phyloP scores from a whole-genome alignment of 2,329 filamentous ascomycete genomes.

The Trichoderma sp. region DNA sequence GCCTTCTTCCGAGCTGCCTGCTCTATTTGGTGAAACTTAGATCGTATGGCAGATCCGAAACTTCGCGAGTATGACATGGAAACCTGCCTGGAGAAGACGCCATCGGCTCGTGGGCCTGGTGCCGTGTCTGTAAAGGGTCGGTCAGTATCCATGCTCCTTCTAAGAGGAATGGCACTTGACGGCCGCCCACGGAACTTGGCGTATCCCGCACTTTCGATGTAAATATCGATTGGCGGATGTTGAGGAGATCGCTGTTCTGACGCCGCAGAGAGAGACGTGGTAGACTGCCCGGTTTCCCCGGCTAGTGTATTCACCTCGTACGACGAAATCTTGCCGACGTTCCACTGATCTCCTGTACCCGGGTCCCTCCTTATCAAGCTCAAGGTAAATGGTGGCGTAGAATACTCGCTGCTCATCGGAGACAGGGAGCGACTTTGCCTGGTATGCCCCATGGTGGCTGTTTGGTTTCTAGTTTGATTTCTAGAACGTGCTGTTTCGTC shows the following conservation, averaged over 20 bases:
- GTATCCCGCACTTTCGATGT: constrained; percentile 54
- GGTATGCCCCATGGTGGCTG: not conserved
- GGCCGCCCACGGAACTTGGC: constrained; percentile 48
- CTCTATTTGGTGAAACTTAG: constrained; percentile 42
- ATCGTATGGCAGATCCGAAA: constrained; percentile 45
- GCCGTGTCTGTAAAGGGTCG: constrained; percentile 20
- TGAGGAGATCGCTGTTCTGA: constrained; percentile 5
- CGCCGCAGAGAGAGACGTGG: constrained; percentile 24
- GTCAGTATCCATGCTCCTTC: constrained; percentile 34
- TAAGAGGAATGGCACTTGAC: constrained; percentile 39
- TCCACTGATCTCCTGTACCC: constrained; percentile 67
- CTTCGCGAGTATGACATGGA: constrained; percentile 55
- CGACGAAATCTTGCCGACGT: constrained; percentile 64
- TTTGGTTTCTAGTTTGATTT: not conserved
- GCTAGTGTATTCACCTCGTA: constrained; percentile 43
- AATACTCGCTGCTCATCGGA: constrained; percentile 31
- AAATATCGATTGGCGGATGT: constrained; percentile 48
- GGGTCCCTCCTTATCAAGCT: constrained; percentile 73
- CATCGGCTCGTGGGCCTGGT: not conserved
- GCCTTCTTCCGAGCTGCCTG: constrained; percentile 26
- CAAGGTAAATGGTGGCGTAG: constrained; percentile 46
- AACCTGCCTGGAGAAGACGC: constrained; percentile 39
- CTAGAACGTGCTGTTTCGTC: not conserved
- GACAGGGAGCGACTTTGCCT: constrained; percentile 35
- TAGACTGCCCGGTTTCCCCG: constrained; percentile 24